Percentiles rank a stretch among this genome's conserved stretches.
Evolutionary conservation across 495 filamentous ascomycete species (phyloP).

Genomic region (Daldinia decipiens): DNA sequence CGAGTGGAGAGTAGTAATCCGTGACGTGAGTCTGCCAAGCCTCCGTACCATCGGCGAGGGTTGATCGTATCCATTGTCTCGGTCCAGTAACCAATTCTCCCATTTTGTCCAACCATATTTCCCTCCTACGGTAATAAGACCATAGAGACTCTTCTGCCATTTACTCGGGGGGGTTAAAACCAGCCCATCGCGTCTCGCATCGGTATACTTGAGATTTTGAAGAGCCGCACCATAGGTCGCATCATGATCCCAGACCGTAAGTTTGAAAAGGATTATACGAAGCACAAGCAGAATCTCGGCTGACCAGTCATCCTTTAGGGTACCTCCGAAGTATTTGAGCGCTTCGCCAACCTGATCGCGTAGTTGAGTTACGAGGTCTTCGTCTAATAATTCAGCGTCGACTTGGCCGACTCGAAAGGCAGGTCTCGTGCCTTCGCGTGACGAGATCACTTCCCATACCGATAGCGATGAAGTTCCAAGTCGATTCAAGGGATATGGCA

Average conservation of each 20-base stretch:
- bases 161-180: constrained; percentile 69
- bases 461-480: constrained; percentile 66
- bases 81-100: constrained; percentile 84
- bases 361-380: constrained; percentile 87
- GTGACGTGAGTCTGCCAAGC: constrained; percentile 73
- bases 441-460: constrained; percentile 75
- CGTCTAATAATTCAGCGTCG: constrained; percentile 93
- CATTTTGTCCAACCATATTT: constrained; percentile 90
- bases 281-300: constrained; percentile 83
- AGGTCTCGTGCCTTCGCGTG: constrained; percentile 81
- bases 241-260: constrained; percentile 95
- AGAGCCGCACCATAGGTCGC: constrained; percentile 93
- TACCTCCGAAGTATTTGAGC: constrained; percentile 83
- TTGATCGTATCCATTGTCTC: constrained; percentile 74
- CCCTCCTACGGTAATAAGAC: constrained; percentile 84
- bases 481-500: constrained; percentile 72
- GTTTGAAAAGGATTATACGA: constrained; percentile 86
- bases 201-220: constrained; percentile 89
- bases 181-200: constrained; percentile 74
- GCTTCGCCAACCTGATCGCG: constrained; percentile 89
- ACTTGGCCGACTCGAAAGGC: constrained; percentile 96
- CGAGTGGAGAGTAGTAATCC: constrained; percentile 76
- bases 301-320: constrained; percentile 79
- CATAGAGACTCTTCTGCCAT: constrained; percentile 87
- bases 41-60: constrained; percentile 63